These are phyloP conservation scores for Solanum appendiculatum DNA, from an alignment of 257 asterid species.

Conservation along the genomic window DNA sequence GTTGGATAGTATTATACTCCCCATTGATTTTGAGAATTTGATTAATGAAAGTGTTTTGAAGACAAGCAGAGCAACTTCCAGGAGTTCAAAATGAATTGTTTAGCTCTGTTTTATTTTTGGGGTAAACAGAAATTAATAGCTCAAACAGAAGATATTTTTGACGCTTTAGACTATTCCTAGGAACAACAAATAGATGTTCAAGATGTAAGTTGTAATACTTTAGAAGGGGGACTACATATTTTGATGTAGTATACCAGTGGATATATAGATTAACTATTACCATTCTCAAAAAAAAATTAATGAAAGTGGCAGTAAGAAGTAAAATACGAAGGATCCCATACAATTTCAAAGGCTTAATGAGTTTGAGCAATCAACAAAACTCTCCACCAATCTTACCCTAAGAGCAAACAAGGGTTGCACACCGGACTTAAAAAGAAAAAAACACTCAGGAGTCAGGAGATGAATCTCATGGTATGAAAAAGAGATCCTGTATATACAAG, in stretches of 20 bases:
- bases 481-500: neutral
- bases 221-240: no score
- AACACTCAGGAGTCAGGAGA: neutral
- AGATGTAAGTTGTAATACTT: no score
- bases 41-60: neutral
- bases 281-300: no score
- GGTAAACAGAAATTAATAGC: no score
- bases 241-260: no score
- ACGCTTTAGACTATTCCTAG: no score
- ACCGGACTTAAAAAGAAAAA: neutral
- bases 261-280: no score
- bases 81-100: no score
- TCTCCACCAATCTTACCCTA: neutral
- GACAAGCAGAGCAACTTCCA: no score
- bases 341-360: neutral
- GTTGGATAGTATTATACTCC: neutral
- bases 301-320: neutral
- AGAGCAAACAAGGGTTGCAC: neutral
- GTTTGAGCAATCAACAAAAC: neutral
- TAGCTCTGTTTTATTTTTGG: no score
- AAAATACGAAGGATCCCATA: neutral
- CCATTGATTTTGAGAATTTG: neutral
- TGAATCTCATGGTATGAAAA: neutral
- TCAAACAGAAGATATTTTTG: no score
- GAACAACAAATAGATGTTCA: no score